Percentiles rank a stretch among this genome's conserved stretches.
phyloP scores from a whole-genome alignment of 148 eudicot genomes.

The Mesembryanthemum crystallinum region DNA sequence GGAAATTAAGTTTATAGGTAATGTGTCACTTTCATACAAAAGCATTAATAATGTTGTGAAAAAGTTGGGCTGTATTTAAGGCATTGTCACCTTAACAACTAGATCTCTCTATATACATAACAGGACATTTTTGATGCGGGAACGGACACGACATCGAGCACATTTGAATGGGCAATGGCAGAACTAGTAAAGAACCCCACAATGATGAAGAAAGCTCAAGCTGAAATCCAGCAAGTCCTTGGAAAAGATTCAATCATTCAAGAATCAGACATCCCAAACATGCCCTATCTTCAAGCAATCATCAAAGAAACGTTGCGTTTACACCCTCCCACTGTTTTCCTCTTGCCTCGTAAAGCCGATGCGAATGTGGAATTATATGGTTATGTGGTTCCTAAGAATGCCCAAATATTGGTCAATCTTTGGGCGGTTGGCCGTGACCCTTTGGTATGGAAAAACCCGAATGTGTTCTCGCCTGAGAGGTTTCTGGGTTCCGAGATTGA shows the following conservation, averaged over 20 bases:
- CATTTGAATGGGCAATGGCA: constrained; percentile 2
- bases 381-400: constrained; percentile 41
- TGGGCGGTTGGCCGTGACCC: constrained; percentile 45
- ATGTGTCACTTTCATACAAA: too few species aligned
- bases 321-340: constrained; percentile 48
- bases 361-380: constrained; percentile 34
- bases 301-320: constrained; percentile 45
- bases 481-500: constrained; percentile 38
- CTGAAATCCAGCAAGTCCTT: constrained; percentile 10
- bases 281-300: constrained; percentile 54
- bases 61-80: too few species aligned
- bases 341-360: constrained; percentile 52
- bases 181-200: neutral
- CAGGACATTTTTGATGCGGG: constrained; percentile 14
- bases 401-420: constrained; percentile 46
- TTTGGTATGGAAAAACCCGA: constrained; percentile 35
- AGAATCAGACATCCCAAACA: constrained; percentile 25
- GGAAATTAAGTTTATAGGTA: too few species aligned
- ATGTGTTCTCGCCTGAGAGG: constrained; percentile 48
- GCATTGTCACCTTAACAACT: too few species aligned
- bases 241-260: constrained; percentile 15
- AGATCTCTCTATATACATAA: neutral
- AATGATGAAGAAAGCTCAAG: neutral
- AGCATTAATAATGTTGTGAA: too few species aligned
- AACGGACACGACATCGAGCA: constrained; percentile 1